Percentiles rank a stretch among this genome's conserved stretches.
These are phyloP conservation scores for Mesembryanthemum crystallinum DNA, from an alignment of 148 eudicot genomes.

Conservation along the genomic window DNA sequence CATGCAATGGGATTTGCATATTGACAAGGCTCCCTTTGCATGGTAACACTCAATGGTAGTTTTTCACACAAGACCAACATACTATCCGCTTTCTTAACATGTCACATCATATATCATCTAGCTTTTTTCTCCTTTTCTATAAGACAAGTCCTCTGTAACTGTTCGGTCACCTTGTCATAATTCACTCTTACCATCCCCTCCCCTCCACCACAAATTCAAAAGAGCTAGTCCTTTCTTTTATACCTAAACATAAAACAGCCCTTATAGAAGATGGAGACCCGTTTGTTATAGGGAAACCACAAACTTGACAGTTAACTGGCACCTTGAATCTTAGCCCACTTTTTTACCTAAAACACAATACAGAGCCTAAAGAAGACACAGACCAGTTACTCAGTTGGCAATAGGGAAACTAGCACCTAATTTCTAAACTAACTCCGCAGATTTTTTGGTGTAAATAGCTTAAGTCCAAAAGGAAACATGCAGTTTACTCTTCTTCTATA, in stretches of 20 bases:
- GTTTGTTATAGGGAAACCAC: background rate
- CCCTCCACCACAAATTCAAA: background rate
- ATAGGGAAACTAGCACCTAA: background rate
- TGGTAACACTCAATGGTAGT: background rate
- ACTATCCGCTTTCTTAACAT: background rate
- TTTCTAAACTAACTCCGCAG: background rate
- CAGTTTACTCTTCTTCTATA: background rate
- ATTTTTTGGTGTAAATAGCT: background rate
- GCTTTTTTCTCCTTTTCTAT: too few species aligned
- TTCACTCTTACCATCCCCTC: background rate
- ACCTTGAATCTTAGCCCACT: background rate
- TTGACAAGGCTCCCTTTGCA: background rate
- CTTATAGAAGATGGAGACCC: background rate
- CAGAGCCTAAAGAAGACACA: background rate
- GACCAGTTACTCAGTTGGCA: background rate
- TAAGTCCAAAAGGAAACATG: background rate
- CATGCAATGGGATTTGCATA: background rate
- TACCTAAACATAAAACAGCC: background rate
- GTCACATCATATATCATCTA: background rate
- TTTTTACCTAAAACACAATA: background rate
- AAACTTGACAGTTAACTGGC: background rate
- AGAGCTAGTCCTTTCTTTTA: background rate
- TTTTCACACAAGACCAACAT: background rate
- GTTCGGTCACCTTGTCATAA: background rate
- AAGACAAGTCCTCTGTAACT: too few species aligned